phyloP scores from a whole-genome alignment of 805 yeast species.

The Crinitomyces ghanaensis region DNA sequence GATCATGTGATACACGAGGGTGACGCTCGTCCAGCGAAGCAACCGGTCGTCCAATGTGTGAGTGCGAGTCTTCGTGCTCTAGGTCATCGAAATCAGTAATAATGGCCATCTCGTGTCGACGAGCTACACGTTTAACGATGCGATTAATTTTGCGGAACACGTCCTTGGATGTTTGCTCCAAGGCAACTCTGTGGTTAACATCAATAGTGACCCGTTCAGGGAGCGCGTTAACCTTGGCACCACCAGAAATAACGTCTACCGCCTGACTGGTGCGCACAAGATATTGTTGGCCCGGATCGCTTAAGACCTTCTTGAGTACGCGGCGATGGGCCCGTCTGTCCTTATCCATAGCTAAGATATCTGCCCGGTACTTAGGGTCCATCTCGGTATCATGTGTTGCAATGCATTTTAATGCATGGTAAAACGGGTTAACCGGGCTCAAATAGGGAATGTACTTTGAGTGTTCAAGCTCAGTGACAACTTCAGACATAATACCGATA shows the following conservation, averaged over 20 bases:
- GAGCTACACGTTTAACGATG: constrained; percentile 33
- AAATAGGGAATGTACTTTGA: constrained; percentile 41
- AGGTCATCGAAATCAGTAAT: no score
- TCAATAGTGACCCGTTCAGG: constrained; percentile 50
- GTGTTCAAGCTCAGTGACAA: constrained; percentile 44
- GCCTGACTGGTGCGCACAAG: constrained; percentile 55
- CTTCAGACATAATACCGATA: constrained; percentile 59
- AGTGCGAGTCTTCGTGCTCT: constrained; percentile 21
- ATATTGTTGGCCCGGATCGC: constrained; percentile 3
- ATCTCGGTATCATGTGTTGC: constrained; percentile 39
- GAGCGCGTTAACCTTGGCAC: constrained; percentile 64
- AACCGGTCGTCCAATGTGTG: background rate
- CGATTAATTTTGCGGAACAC: constrained; percentile 30
- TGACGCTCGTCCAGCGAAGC: no score
- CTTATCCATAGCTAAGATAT: constrained; percentile 9
- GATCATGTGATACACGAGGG: constrained; percentile 30
- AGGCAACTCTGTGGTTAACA: constrained; percentile 54
- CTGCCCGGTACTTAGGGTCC: constrained; percentile 18
- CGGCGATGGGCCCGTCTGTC: constrained; percentile 10
- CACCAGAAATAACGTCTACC: constrained; percentile 55
- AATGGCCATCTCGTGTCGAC: constrained; percentile 38
- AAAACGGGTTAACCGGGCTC: constrained; percentile 46
- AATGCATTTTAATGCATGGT: constrained; percentile 46
- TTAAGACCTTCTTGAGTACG: constrained; percentile 6
- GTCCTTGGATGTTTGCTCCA: constrained; percentile 40